Evolutionary conservation across 306 rosid species (phyloP).

Genomic region (Cercis canadensis): DNA sequence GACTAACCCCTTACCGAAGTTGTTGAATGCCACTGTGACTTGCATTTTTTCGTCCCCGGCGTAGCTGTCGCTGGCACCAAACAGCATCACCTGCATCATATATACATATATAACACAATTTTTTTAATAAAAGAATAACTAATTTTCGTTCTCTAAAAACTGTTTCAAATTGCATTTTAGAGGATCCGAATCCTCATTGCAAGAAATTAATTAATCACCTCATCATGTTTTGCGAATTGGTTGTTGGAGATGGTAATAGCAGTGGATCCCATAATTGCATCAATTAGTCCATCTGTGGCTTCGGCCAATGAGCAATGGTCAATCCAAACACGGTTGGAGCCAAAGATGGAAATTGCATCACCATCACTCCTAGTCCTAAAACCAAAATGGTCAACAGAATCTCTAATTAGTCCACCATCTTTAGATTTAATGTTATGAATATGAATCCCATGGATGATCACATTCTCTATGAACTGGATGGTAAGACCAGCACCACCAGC

Average conservation of each 20-base stretch:
- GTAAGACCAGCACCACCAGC: constrained; percentile 56
- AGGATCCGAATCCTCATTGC: no score
- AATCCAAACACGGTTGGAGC: constrained; percentile 56
- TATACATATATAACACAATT: no score
- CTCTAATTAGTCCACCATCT: constrained; percentile 44
- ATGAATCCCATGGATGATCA: constrained; percentile 52
- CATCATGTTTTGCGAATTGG: constrained; percentile 59
- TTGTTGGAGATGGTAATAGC: constrained; percentile 62
- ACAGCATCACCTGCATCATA: constrained; percentile 70
- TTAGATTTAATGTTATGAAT: constrained; percentile 39
- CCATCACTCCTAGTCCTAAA: constrained; percentile 58
- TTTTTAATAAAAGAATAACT: no score
- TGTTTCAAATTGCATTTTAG: no score
- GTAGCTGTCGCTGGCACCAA: constrained; percentile 65
- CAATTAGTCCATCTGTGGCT: constrained; percentile 52
- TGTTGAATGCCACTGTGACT: constrained; percentile 81
- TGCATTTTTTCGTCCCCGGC: constrained; percentile 63
- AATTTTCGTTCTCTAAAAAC: no score
- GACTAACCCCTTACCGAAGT: constrained; percentile 67
- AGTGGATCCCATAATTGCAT: constrained; percentile 62
- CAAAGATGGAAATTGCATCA: constrained; percentile 60
- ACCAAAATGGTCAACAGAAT: constrained; percentile 45
- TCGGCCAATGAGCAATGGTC: constrained; percentile 61
- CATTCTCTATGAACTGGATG: constrained; percentile 46
- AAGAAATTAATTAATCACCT: constrained; percentile 29